Evolutionary conservation across 1,284 basidiomycete species (phyloP).

Genomic region (Malassezia globosa): DNA sequence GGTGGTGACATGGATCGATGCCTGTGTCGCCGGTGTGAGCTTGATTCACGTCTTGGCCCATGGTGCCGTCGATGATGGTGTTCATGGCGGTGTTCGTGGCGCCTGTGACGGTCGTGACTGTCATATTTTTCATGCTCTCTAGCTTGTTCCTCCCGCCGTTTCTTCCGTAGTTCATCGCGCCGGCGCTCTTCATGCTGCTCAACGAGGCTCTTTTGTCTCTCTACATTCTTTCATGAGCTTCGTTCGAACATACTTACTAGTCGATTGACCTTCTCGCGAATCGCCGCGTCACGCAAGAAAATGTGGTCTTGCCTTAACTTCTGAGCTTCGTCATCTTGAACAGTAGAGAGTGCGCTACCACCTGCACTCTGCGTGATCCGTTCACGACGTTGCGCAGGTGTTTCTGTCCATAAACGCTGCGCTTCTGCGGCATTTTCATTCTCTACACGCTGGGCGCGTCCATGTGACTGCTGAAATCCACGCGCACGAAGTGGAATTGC

Average conservation of each 20-base stretch:
- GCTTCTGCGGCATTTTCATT: constrained; percentile 19
- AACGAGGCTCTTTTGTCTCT: background rate
- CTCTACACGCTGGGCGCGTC: constrained; percentile 19
- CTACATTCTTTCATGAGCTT: background rate
- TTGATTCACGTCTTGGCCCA: background rate
- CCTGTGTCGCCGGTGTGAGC: background rate
- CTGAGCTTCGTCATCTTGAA: background rate
- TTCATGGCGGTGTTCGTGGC: background rate
- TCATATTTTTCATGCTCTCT: no score
- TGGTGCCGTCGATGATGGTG: constrained; percentile 1
- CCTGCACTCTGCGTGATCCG: constrained; percentile 22
- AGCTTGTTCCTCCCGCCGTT: no score
- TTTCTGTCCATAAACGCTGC: constrained; percentile 33
- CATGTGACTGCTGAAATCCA: constrained; percentile 29
- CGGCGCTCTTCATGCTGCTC: constrained; percentile 10
- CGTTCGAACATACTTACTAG: background rate
- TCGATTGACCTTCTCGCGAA: background rate
- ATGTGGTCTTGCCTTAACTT: no score
- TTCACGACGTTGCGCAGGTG: constrained; percentile 23
- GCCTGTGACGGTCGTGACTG: background rate
- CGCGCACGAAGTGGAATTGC: constrained; percentile 26
- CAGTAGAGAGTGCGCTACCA: background rate
- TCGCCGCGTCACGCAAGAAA: constrained; percentile 12
- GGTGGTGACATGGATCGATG: constrained; percentile 3
- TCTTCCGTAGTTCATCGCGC: background rate